Evolutionary conservation across 352 stramenopile species (phyloP), one percentile per base, ranked within the genome.

Genomic region (Phytopythium montanum): DNA sequence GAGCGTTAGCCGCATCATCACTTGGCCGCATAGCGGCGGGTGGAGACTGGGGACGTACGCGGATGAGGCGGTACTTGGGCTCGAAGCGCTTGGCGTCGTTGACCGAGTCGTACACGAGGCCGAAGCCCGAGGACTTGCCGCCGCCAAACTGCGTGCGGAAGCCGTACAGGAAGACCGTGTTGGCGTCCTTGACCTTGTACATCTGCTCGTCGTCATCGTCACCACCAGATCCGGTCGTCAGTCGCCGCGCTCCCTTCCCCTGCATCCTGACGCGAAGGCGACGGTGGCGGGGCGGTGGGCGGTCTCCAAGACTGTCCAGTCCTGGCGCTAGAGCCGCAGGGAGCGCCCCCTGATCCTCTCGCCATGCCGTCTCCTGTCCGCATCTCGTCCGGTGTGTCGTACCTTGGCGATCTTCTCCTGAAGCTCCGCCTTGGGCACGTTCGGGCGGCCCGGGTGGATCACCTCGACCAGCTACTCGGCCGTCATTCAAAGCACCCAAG

Each of bases 81-180:
- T 99, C 97, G 74, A 98, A 99, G 70, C 98, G 98, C 75, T 98
- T 98, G 61, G 96, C 90, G 62, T 97, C 95, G 71, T 99, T 98
- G 64, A 99, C 80, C 59, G 86, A 97, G 84, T 99, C 97, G 81
- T 99, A 99, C 76, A 99, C 98, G 54, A 99, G 85, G 70, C 94
- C 98, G 72, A 99, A 99, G 66, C 97, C 97, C 54, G 97, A 98
- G 68, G 78, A 96, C 81, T 98, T 98, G 70, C 97, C 97, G 66
- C 97, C 97, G 66, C 97, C 97, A 74, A 99, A 99, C 61, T 96
- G 90, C 59, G 95, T 99, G 68, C 91, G 88, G 92, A 99, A 99
- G 67, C 96, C 96, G 74, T 99, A 99, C 49, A 99, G 69, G 72
- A 98, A 96, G 46, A 98, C 94, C 25, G 94, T 93, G 75, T 98